Conservation (phyloP, 1,139 yeast genomes). For the Saccharomyces hybrid region DNA sequence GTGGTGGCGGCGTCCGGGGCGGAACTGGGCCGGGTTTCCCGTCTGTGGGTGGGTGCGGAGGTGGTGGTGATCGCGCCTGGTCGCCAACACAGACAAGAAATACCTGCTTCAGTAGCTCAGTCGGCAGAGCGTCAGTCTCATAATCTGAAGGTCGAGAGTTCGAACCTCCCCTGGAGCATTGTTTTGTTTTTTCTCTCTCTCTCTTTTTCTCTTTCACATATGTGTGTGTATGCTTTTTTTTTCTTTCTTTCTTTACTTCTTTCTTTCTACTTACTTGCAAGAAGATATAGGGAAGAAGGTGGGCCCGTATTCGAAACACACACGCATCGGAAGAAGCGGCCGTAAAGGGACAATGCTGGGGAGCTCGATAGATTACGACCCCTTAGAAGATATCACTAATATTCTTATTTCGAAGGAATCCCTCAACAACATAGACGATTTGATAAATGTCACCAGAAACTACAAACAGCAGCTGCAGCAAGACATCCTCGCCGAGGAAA, state of each 20-base stretch:
- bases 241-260: neutral
- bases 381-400: constrained; percentile 35
- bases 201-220: too few relatives aligned
- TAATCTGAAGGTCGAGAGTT: constrained; percentile 43
- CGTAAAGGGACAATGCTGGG: constrained; percentile 9
- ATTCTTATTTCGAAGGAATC: constrained; percentile 38
- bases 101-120: constrained; percentile 37
- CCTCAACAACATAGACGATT: constrained; percentile 41
- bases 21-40: too few relatives aligned
- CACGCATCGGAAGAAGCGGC: too few relatives aligned
- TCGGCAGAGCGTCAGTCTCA: constrained; percentile 41
- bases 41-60: too few relatives aligned
- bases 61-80: too few relatives aligned
- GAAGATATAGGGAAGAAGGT: neutral
- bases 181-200: constrained; percentile 14
- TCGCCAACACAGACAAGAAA: neutral
- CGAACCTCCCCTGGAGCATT: constrained; percentile 53
- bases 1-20: too few relatives aligned
- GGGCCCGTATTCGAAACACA: too few relatives aligned
- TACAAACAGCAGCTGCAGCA: constrained; percentile 41
- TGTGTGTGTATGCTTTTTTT: neutral
- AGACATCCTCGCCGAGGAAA: constrained; percentile 28
- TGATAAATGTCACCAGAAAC: constrained; percentile 36
- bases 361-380: constrained; percentile 33
- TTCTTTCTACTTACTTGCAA: too few relatives aligned